These are phyloP conservation scores for Pichia exigua DNA, from an alignment of 805 yeast genomes.

Conservation along the genomic window DNA sequence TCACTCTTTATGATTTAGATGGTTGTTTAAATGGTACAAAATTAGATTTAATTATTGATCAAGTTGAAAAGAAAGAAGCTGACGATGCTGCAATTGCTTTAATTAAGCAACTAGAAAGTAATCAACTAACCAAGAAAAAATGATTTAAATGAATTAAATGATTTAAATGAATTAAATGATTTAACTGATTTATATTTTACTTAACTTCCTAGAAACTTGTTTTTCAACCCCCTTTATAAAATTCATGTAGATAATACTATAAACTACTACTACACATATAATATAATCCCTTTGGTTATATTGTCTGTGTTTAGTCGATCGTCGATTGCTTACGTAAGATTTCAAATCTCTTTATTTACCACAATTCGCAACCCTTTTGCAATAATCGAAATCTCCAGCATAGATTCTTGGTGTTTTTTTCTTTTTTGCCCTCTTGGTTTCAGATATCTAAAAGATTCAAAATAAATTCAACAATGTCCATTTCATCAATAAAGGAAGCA, in stretches of 20 bases:
- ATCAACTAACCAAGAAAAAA: not conserved
- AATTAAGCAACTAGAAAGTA: slow-evolving; percentile 18
- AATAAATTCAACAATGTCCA: slow-evolving; percentile 17
- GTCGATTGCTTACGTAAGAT: too few relatives aligned
- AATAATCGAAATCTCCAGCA: too few relatives aligned
- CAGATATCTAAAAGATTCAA: too few relatives aligned
- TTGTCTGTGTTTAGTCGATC: too few relatives aligned
- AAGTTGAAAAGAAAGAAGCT: slow-evolving; percentile 39
- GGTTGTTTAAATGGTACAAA: slow-evolving; percentile 56
- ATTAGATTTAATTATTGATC: slow-evolving; percentile 49
- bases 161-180: too few relatives aligned
- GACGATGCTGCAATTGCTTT: slow-evolving; percentile 37
- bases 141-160: too few relatives aligned
- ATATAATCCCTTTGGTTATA: too few relatives aligned
- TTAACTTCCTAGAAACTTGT: too few relatives aligned
- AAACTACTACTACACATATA: too few relatives aligned
- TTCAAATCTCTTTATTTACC: not conserved
- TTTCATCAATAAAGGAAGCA: slow-evolving; percentile 46
- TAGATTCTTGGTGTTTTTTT: too few relatives aligned
- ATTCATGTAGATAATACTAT: not conserved
- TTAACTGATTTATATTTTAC: too few relatives aligned
- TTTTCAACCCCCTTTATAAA: too few relatives aligned
- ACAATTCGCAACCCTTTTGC: not conserved
- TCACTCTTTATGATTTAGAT: slow-evolving; percentile 64
- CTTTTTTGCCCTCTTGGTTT: slow-evolving; percentile 1